Conservation (phyloP, 2,329 filamentous ascomycete genomes). For the Podosphaera aphanis region DNA sequence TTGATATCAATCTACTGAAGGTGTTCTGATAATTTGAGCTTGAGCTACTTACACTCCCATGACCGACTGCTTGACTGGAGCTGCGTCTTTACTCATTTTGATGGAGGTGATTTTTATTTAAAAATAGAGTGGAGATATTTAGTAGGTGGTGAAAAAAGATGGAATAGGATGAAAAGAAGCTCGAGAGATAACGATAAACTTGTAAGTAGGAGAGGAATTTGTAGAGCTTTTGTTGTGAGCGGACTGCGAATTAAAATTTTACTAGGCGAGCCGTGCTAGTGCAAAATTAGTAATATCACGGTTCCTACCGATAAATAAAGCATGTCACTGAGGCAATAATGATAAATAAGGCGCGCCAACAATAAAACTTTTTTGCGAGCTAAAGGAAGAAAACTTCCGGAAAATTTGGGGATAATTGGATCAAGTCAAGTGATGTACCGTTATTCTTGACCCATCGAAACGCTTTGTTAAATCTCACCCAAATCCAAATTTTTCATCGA, state of each 20-base stretch:
- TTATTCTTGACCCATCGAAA: too few species aligned
- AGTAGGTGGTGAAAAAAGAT: too few species aligned
- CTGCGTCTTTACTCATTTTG: constrained; percentile 24
- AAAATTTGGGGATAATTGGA: too few species aligned
- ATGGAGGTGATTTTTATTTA: constrained; percentile 8
- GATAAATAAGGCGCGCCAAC: background rate
- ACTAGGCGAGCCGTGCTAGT: constrained; percentile 2
- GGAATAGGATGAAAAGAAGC: constrained; percentile 2
- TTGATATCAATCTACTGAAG: too few species aligned
- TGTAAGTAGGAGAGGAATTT: constrained; percentile 1
- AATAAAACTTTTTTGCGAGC: too few species aligned
- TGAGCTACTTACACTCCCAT: constrained; percentile 39
- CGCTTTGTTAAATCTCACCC: too few species aligned
- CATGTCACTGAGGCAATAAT: background rate
- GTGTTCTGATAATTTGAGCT: constrained; percentile 6
- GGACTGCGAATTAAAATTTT: constrained; percentile 1
- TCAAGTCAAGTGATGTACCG: too few species aligned
- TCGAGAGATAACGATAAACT: constrained; percentile 2
- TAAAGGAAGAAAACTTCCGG: too few species aligned
- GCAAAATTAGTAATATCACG: constrained; percentile 3
- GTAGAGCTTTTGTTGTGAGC: too few species aligned
- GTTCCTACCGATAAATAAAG: background rate
- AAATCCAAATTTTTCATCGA: too few species aligned
- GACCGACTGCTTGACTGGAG: constrained; percentile 30
- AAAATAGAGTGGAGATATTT: constrained; percentile 8